Evolutionary conservation across 1,284 basidiomycete genomes (phyloP).

Genomic region (Melampsora americana): DNA sequence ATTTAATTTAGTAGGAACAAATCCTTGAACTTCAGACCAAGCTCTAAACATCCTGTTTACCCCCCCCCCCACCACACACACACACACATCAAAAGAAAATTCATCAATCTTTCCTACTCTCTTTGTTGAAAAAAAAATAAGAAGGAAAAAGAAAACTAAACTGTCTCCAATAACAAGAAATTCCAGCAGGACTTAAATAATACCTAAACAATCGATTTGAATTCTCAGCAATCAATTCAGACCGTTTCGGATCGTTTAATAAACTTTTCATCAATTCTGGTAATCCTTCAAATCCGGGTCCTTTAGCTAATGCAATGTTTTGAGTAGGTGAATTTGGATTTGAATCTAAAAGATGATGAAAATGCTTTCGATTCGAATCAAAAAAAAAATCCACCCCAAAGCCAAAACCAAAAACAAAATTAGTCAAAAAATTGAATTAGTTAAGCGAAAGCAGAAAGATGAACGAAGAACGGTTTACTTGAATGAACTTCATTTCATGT

Average conservation of each 20-base stretch:
- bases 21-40: constrained; percentile 50
- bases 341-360: constrained; percentile 54
- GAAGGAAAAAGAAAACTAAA: constrained; percentile 5
- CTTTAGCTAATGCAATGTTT: constrained; percentile 53
- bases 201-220: constrained; percentile 51
- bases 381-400: constrained; percentile 38
- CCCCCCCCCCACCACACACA: constrained; percentile 48
- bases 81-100: too few species aligned
- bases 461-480: constrained; percentile 13
- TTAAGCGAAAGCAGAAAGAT: neutral
- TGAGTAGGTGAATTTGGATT: constrained; percentile 51
- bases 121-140: constrained; percentile 27
- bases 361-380: constrained; percentile 50
- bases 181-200: constrained; percentile 52
- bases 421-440: constrained; percentile 10
- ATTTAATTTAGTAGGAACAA: constrained; percentile 47
- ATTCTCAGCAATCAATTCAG: constrained; percentile 52
- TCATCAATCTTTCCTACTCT: constrained; percentile 49
- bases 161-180: constrained; percentile 51
- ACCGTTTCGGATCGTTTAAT: constrained; percentile 48
- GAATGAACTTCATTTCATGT: constrained; percentile 49
- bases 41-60: constrained; percentile 46
- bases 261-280: constrained; percentile 52
- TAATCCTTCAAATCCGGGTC: constrained; percentile 50
- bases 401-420: constrained; percentile 32